These are phyloP conservation scores for Rubus idaeus DNA, from an alignment of 306 rosid species.

Conservation along the genomic window DNA sequence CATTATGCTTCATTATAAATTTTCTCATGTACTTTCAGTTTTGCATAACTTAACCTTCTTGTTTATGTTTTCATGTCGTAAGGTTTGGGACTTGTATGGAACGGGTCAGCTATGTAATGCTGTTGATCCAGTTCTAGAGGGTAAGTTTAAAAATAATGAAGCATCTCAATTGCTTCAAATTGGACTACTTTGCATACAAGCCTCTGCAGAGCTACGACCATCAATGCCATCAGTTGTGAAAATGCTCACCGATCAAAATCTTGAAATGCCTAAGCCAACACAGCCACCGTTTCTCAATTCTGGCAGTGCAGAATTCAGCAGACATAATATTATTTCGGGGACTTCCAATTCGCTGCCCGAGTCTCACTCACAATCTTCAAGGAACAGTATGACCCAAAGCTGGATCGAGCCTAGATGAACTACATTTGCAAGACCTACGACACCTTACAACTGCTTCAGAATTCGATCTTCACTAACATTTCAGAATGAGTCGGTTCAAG, in stretches of 20 bases:
- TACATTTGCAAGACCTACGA: background rate
- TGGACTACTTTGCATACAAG: constrained; percentile 55
- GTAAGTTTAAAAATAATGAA: constrained; percentile 28
- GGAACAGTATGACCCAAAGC: constrained; percentile 39
- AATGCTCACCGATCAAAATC: constrained; percentile 30
- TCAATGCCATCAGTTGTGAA: constrained; percentile 50
- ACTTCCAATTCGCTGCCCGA: constrained; percentile 5
- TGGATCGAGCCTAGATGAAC: constrained; percentile 42
- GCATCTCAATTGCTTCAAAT: constrained; percentile 48
- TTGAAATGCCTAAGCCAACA: constrained; percentile 44
- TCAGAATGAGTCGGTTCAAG: background rate
- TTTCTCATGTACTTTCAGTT: background rate
- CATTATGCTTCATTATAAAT: background rate
- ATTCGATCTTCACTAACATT: background rate
- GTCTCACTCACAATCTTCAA: constrained; percentile 30
- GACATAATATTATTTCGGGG: background rate
- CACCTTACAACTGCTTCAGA: background rate
- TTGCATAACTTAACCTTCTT: background rate
- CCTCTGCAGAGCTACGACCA: constrained; percentile 52
- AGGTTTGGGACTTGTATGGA: constrained; percentile 50
- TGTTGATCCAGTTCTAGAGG: constrained; percentile 39
- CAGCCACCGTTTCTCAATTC: constrained; percentile 50
- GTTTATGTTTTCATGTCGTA: background rate
- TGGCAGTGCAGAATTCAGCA: constrained; percentile 13
- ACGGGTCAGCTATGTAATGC: constrained; percentile 31